These are phyloP conservation scores for Trametes punicea DNA, from an alignment of 768 basidiomycete genomes.

Conservation along the genomic window DNA sequence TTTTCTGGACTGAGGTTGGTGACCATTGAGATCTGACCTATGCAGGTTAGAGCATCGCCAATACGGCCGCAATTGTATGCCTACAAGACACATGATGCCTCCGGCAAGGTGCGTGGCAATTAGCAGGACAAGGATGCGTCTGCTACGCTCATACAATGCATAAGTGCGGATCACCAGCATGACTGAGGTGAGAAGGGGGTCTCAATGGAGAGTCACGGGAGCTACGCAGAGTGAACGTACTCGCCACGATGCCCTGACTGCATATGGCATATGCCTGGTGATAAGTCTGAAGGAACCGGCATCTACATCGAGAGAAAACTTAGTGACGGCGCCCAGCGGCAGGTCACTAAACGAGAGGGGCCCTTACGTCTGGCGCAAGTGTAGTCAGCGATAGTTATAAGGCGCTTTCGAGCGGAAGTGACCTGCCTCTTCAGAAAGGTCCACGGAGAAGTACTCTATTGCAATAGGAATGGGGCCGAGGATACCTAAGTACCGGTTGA, in stretches of 20 bases:
- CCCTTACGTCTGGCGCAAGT: neutral
- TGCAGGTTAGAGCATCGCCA: neutral
- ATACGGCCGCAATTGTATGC: neutral
- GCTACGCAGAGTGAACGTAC: constrained; percentile 3
- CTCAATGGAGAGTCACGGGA: neutral
- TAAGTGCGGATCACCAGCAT: constrained; percentile 25
- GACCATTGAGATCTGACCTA: constrained; percentile 1
- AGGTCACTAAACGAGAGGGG: neutral
- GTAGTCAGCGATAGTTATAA: neutral
- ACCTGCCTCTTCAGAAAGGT: constrained; percentile 8
- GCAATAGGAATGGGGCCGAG: constrained; percentile 23
- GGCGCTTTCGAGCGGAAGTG: neutral
- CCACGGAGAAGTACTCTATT: constrained; percentile 7
- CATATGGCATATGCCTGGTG: constrained; percentile 12
- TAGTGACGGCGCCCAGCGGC: too few species aligned
- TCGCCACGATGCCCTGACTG: constrained; percentile 8
- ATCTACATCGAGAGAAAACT: too few species aligned
- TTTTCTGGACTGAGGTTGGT: neutral
- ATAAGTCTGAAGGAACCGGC: constrained; percentile 10
- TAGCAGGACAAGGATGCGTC: constrained; percentile 16
- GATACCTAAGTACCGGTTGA: constrained; percentile 25
- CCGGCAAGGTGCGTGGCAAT: constrained; percentile 5
- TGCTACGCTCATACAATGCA: constrained; percentile 26
- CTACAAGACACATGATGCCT: constrained; percentile 2
- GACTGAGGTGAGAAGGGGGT: constrained; percentile 2